These are phyloP conservation scores for Candida chauliodis DNA, from an alignment of 805 yeast species.

Conservation along the genomic window DNA sequence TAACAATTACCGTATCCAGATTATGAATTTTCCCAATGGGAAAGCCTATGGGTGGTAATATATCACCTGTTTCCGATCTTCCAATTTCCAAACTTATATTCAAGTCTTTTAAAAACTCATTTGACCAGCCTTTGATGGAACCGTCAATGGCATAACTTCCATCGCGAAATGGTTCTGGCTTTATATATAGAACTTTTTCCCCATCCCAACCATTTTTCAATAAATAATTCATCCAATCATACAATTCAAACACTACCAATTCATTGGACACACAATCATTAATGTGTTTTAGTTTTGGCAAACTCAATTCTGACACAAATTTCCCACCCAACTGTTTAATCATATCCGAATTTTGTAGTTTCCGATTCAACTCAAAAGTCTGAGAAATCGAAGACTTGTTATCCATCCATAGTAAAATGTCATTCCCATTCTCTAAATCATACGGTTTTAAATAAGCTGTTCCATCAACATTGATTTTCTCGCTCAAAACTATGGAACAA, in stretches of 20 bases:
- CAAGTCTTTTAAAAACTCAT: constrained; percentile 21
- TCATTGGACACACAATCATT: constrained; percentile 18
- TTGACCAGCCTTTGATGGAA: constrained; percentile 53
- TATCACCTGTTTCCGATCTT: constrained; percentile 16
- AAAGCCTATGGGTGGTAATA: constrained; percentile 14
- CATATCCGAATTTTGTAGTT: constrained; percentile 16
- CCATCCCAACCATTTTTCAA: constrained; percentile 19
- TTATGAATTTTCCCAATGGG: constrained; percentile 15
- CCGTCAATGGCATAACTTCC: constrained; percentile 52
- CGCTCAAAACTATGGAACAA: constrained; percentile 53
- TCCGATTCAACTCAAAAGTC: constrained; percentile 24
- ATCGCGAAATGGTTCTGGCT: background rate
- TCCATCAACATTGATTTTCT: constrained; percentile 13
- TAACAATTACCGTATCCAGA: constrained; percentile 15
- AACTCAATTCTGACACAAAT: constrained; percentile 55
- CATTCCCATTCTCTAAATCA: constrained; percentile 23
- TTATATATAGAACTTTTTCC: constrained; percentile 6
- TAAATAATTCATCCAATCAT: constrained; percentile 42
- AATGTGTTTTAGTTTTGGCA: constrained; percentile 48
- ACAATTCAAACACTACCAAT: constrained; percentile 47
- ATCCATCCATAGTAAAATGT: constrained; percentile 62
- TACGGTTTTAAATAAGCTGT: constrained; percentile 29
- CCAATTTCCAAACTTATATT: constrained; percentile 25
- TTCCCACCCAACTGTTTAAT: constrained; percentile 36
- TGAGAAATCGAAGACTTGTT: constrained; percentile 34